Percentiles rank a stretch among this genome's conserved stretches.
Evolutionary conservation across 2,329 filamentous ascomycete genomes (phyloP).

Genomic region (Claviceps humidiphila): DNA sequence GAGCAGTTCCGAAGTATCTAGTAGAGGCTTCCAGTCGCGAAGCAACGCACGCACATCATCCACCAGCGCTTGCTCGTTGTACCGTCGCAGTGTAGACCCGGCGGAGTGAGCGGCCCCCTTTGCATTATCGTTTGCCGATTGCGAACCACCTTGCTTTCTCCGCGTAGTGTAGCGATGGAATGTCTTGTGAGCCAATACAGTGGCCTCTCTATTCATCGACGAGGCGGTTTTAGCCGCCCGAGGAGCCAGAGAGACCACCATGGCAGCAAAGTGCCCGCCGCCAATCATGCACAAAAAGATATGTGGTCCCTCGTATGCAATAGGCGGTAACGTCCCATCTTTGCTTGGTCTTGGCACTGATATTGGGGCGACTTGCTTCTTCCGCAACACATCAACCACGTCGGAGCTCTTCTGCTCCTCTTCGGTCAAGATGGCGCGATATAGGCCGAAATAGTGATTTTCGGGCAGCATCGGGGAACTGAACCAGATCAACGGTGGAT

Average conservation of each 20-base stretch:
- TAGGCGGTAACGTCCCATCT: conserved; percentile 41
- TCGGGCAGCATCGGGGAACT: conserved; percentile 59
- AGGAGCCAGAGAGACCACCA: conserved; percentile 82
- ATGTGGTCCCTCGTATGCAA: conserved; percentile 59
- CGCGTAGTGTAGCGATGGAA: conserved; percentile 96
- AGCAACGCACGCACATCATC: conserved; percentile 79
- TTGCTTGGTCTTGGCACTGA: conserved; percentile 39
- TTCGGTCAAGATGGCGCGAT: conserved; percentile 64
- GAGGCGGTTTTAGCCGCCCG: conserved; percentile 56
- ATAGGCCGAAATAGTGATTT: conserved; percentile 74
- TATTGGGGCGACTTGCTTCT: conserved; percentile 63
- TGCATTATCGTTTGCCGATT: conserved; percentile 87
- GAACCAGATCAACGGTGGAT: conserved; percentile 76
- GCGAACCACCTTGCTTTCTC: conserved; percentile 88
- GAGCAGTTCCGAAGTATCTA: conserved; percentile 71
- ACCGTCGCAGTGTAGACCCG: conserved; percentile 75
- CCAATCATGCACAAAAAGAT: conserved; percentile 98
- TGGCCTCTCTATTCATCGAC: conserved; percentile 69
- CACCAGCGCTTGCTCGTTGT: conserved; percentile 83
- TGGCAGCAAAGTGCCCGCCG: conserved; percentile 91
- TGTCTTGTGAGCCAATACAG: conserved; percentile 87
- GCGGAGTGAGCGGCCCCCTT: conserved; percentile 91
- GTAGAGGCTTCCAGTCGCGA: conserved; percentile 69
- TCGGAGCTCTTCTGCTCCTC: conserved; percentile 51
- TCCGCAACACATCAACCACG: conserved; percentile 54